phyloP scores from a whole-genome alignment of 2,329 filamentous ascomycete species.

The Stagonosporopsis rhizophila region DNA sequence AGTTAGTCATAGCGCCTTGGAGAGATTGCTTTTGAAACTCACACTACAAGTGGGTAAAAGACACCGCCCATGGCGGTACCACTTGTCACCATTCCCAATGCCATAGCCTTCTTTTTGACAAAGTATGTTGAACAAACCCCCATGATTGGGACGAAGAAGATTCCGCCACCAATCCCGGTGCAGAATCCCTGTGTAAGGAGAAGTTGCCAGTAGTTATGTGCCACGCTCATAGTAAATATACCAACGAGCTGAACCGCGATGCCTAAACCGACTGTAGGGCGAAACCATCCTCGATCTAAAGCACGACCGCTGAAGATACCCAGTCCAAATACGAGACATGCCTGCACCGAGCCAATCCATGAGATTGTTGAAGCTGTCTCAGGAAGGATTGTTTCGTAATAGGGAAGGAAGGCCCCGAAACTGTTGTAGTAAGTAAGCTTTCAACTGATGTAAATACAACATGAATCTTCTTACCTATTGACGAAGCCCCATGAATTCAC shows the following conservation, averaged over 20 bases:
- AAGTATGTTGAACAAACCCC: constrained; percentile 62
- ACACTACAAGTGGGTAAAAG: constrained; percentile 63
- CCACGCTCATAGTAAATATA: constrained; percentile 59
- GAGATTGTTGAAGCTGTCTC: constrained; percentile 55
- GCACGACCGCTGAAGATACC: constrained; percentile 57
- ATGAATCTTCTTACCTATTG: constrained; percentile 27
- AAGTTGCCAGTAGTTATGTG: constrained; percentile 58
- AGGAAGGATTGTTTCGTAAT: constrained; percentile 50
- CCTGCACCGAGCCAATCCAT: constrained; percentile 61
- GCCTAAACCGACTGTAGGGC: constrained; percentile 51
- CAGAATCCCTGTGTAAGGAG: constrained; percentile 44
- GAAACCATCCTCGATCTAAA: constrained; percentile 59
- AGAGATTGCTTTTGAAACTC: constrained; percentile 5
- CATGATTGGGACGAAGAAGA: constrained; percentile 44
- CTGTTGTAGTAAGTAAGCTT: too few species aligned
- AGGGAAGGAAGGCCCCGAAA: constrained; percentile 57
- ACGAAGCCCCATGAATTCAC: constrained; percentile 51
- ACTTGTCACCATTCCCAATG: constrained; percentile 64
- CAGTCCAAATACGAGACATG: constrained; percentile 55
- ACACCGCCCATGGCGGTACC: constrained; percentile 68
- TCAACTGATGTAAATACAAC: too few species aligned
- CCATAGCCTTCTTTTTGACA: constrained; percentile 61
- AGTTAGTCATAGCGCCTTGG: not conserved
- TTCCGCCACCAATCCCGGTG: constrained; percentile 41
- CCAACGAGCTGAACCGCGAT: constrained; percentile 53